These are phyloP conservation scores for Boletus hoseneyae DNA, from an alignment of 1,284 basidiomycete genomes.

Conservation along the genomic window DNA sequence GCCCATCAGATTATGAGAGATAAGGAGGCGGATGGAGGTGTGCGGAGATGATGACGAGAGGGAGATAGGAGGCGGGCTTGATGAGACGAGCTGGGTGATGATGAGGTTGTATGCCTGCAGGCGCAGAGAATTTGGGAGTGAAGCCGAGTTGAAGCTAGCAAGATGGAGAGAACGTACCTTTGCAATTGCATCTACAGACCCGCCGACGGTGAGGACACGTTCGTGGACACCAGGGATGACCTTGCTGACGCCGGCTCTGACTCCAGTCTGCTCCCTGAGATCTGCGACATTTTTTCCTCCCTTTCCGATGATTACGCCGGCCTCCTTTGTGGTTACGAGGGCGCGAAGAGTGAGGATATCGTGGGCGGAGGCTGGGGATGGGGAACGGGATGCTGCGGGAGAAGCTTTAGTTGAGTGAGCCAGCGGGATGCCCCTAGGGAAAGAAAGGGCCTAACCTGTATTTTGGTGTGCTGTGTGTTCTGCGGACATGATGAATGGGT, in stretches of 20 bases:
- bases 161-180: constrained; percentile 52
- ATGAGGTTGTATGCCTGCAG: constrained; percentile 91
- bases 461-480: constrained; percentile 52
- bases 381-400: constrained; percentile 63
- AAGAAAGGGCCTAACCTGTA: constrained; percentile 39
- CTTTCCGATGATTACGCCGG: constrained; percentile 96
- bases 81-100: constrained; percentile 85
- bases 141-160: constrained; percentile 2
- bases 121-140: constrained; percentile 1
- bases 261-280: constrained; percentile 90
- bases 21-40: constrained; percentile 92
- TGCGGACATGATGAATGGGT: constrained; percentile 52
- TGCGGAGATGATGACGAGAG: constrained; percentile 65
- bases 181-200: constrained; percentile 87
- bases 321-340: constrained; percentile 94
- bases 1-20: constrained; percentile 99
- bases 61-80: constrained; percentile 64
- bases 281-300: constrained; percentile 97
- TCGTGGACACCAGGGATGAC: constrained; percentile 97
- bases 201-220: constrained; percentile 92
- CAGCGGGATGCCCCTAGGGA: constrained; percentile 12
- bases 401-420: constrained; percentile 37
- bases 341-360: constrained; percentile 85
- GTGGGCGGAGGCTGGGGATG: constrained; percentile 51
- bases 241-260: constrained; percentile 98